A percentile compares a stretch with the other conserved stretches of the same genome.
phyloP scores from a whole-genome alignment of 2,329 filamentous ascomycete species.

The Trichoderma sp. region DNA sequence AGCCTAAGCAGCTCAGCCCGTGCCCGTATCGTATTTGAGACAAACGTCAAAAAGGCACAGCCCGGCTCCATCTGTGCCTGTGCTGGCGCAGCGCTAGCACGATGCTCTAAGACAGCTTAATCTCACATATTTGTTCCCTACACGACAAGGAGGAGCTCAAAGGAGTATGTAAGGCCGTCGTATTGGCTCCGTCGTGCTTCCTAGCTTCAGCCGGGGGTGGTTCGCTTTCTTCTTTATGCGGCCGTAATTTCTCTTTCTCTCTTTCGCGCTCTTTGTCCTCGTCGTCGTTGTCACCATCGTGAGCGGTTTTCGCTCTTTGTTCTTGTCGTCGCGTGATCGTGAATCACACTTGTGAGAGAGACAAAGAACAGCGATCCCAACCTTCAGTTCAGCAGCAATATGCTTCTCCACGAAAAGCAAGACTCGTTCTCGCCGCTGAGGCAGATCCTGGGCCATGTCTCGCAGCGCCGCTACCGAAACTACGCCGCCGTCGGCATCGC shows the following conservation, averaged over 20 bases:
- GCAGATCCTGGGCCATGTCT: background rate
- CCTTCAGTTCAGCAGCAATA: background rate
- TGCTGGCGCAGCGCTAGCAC: background rate
- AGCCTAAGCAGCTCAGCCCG: background rate
- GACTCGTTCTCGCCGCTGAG: slow-evolving; percentile 3
- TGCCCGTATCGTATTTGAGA: background rate
- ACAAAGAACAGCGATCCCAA: background rate
- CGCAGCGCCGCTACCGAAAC: slow-evolving; percentile 7
- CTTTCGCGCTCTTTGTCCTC: background rate
- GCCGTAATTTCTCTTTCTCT: background rate
- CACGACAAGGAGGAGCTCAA: background rate
- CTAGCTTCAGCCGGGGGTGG: background rate
- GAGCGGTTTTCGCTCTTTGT: background rate
- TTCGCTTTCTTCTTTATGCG: background rate
- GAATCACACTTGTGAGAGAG: background rate
- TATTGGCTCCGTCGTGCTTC: background rate
- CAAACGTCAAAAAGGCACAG: background rate
- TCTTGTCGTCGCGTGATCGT: background rate
- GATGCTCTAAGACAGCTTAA: slow-evolving; percentile 6
- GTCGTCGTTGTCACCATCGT: background rate
- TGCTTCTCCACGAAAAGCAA: slow-evolving; percentile 2
- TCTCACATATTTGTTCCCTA: slow-evolving; percentile 8
- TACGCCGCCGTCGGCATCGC: slow-evolving; percentile 14
- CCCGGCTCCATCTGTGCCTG: background rate
- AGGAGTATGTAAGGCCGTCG: background rate